Evolutionary conservation across 1,284 basidiomycete species (phyloP).

Genomic region (Puccinia horiana): DNA sequence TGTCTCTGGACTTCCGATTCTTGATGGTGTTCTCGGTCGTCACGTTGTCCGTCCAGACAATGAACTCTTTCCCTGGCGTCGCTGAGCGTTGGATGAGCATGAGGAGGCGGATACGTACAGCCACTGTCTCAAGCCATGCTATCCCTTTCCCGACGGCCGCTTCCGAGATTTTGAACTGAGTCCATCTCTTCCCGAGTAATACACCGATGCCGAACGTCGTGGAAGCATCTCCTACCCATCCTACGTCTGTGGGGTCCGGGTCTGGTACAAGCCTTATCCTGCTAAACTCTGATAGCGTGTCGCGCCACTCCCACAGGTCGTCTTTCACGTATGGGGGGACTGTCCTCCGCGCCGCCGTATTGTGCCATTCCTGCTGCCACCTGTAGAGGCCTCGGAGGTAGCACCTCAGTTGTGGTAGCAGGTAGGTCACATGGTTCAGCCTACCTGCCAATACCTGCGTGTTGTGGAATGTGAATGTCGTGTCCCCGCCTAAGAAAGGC

Average conservation of each 20-base stretch:
- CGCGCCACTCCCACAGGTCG: neutral
- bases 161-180: neutral
- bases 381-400: neutral
- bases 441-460: no score
- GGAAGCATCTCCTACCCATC: neutral
- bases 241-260: neutral
- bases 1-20: no score
- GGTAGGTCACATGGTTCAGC: neutral
- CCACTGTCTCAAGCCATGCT: neutral
- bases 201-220: neutral
- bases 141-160: neutral
- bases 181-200: neutral
- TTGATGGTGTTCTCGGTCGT: neutral
- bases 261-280: neutral
- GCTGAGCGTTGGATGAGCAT: neutral
- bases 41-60: neutral
- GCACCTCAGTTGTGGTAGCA: neutral
- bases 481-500: neutral
- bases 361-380: no score
- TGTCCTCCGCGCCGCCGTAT: no score
- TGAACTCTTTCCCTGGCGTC: neutral
- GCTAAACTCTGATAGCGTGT: neutral
- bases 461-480: no score
- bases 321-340: neutral
- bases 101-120: neutral